A percentile compares a stretch with the other conserved stretches of the same genome.
Evolutionary conservation across 352 stramenopile species (phyloP).

Genomic region (Elongisporangium senticosum): DNA sequence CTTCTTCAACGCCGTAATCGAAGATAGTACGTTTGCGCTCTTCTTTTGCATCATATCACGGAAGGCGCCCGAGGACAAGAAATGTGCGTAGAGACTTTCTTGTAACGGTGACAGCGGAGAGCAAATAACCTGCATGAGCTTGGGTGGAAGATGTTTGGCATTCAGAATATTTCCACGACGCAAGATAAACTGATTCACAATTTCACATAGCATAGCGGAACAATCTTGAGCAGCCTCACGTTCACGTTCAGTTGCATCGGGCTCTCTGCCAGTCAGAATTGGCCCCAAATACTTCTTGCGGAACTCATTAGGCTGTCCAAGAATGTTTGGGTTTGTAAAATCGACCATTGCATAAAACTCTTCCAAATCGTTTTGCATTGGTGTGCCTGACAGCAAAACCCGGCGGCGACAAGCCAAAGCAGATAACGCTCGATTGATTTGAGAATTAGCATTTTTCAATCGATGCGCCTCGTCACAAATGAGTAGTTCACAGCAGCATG

Average conservation of each 20-base stretch:
- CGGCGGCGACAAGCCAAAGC: conserved; percentile 86
- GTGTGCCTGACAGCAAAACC: conserved; percentile 95
- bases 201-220: conserved; percentile 93
- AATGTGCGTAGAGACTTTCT: conserved; percentile 95
- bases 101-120: conserved; percentile 95
- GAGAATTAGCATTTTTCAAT: conserved; percentile 97
- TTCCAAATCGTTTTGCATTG: conserved; percentile 98
- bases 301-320: conserved; percentile 87
- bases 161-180: conserved; percentile 98
- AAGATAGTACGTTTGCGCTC: conserved; percentile 83
- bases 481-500: conserved; percentile 91
- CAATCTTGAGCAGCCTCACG: conserved; percentile 70
- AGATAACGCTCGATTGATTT: conserved; percentile 84
- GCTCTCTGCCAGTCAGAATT: conserved; percentile 88
- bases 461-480: conserved; percentile 99
- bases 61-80: conserved; percentile 93
- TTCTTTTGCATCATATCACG: conserved; percentile 95
- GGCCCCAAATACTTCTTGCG: conserved; percentile 88
- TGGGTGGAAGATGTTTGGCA: conserved; percentile 96
- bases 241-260: conserved; percentile 84
- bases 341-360: conserved; percentile 98
- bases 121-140: conserved; percentile 98
- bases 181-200: conserved; percentile 99
- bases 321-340: conserved; percentile 85
- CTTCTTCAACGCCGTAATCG: conserved; percentile 94